These are phyloP conservation scores for Xeromyces bisporus DNA, from an alignment of 495 filamentous ascomycete species.

Conservation along the genomic window DNA sequence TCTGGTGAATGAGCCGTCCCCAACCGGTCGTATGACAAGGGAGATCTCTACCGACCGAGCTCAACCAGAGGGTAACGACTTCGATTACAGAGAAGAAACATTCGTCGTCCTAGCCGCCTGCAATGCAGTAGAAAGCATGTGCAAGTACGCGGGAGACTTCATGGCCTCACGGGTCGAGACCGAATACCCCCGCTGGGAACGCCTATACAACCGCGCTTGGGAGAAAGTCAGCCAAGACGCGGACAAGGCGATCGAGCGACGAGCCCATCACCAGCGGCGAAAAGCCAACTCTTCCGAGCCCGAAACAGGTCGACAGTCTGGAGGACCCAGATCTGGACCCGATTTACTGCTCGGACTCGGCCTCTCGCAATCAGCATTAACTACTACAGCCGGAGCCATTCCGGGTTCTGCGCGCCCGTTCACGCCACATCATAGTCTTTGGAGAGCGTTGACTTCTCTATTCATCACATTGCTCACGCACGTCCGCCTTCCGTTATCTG, in stretches of 20 bases:
- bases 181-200: conserved; percentile 45
- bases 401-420: conserved; percentile 12
- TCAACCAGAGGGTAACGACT: conserved; percentile 5
- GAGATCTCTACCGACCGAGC: conserved; percentile 1
- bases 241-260: conserved; percentile 16
- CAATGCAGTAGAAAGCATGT: conserved; percentile 42
- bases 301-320: not conserved
- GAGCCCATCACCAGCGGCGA: conserved; percentile 8
- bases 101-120: conserved; percentile 58
- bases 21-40: conserved; percentile 12
- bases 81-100: conserved; percentile 44
- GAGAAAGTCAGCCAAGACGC: conserved; percentile 22
- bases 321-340: not conserved
- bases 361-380: conserved; percentile 10
- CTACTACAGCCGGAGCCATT: conserved; percentile 4
- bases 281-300: not conserved
- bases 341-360: conserved; percentile 1
- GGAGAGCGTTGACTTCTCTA: conserved; percentile 20
- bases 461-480: conserved; percentile 24
- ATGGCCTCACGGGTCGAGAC: conserved; percentile 49
- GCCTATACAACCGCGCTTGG: conserved; percentile 26
- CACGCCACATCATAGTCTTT: conserved; percentile 23
- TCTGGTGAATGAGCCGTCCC: conserved; percentile 8
- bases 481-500: conserved; percentile 20
- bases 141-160: conserved; percentile 58